Base-by-base conservation (phyloP, 768 basidiomycete species). In the Clitopilus hobsonii region DNA sequence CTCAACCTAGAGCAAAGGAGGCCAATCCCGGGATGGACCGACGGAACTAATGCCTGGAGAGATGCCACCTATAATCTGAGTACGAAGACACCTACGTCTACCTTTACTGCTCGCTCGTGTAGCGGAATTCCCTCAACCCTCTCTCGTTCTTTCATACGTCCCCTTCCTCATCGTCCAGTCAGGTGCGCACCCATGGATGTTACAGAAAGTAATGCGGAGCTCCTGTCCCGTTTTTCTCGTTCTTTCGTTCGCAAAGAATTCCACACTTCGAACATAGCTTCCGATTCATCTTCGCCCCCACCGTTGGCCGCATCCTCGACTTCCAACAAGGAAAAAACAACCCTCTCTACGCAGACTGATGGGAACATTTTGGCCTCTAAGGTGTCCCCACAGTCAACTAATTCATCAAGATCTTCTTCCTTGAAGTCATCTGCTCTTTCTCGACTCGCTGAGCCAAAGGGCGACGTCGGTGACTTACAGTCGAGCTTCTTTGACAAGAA, bases 1-100 rank as follows among this genome's bases (percentile, higher is more conserved):
- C 65, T 72, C 52, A 55, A 61, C 14, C 61, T 64, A 1, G 71
- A 73, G 58, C 71, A 73, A 2, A 72, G 69, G 47, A 74, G 74
- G 22, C 68, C 71, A 5, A 77, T 86, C 26, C 82, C 84, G 0
- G 87, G 87, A 11, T 88, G 87, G 87, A 85, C 79, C 1, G 86
- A 88, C 57, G 82, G 83, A 51, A 77, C 75, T 20, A 73, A 82
- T 53, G 83, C 80, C 0, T 89, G 87, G 87, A 82, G 87, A 18
- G 72, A 83, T 0, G 72, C 74, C 3, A 77, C 86, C 0, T 89
- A 89, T 66, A 75, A 73, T 51, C 73, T 84, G 56, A 65, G 76
- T 2, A 63, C 77, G 77, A 76, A 49, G 64, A 72, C 62, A 61
- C 69, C 16, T 62, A 66, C 52, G 65, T 65, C 25, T 63, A 75